These are phyloP conservation scores for Wickerhamiella azymoides DNA, from an alignment of 805 yeast species.

Conservation along the genomic window DNA sequence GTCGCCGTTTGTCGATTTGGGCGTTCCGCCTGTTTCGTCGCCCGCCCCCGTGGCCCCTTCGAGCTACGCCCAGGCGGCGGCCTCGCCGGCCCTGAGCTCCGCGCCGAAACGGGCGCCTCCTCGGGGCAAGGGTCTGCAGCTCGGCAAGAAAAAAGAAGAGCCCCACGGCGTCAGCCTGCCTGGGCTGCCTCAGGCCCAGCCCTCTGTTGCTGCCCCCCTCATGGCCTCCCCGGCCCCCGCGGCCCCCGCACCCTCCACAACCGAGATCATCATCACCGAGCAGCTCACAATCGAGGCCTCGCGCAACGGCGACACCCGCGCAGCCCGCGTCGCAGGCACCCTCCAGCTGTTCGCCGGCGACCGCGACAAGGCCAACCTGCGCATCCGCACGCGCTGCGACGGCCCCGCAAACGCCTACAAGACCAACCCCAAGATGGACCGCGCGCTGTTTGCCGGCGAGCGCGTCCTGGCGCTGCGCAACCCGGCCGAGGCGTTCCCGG, in stretches of 20 bases:
- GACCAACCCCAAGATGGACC: constrained; percentile 94
- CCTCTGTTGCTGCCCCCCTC: constrained; percentile 6
- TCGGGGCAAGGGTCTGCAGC: constrained; percentile 61
- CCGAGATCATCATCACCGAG: constrained; percentile 59
- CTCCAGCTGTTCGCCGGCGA: constrained; percentile 77
- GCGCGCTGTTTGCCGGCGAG: constrained; percentile 43
- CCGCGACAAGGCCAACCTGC: constrained; percentile 52
- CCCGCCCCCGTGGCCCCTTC: neutral
- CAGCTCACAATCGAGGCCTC: constrained; percentile 60
- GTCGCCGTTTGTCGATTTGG: constrained; percentile 6
- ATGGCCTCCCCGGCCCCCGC: constrained; percentile 8
- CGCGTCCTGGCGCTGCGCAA: constrained; percentile 64
- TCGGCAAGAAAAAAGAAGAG: constrained; percentile 39
- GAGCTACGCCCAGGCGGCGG: neutral
- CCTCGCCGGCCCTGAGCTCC: neutral
- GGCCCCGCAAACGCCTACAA: constrained; percentile 55
- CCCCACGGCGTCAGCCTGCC: neutral
- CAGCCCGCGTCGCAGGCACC: constrained; percentile 77
- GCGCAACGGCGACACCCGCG: constrained; percentile 55
- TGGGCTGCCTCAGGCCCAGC: constrained; percentile 9
- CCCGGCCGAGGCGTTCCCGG: constrained; percentile 67
- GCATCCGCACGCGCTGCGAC: constrained; percentile 41
- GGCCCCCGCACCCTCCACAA: neutral
- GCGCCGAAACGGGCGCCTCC: constrained; percentile 27
- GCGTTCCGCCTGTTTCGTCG: neutral